Evolutionary conservation across 495 filamentous ascomycete species (phyloP).

Genomic region (Hapsidospora chrysogenum): DNA sequence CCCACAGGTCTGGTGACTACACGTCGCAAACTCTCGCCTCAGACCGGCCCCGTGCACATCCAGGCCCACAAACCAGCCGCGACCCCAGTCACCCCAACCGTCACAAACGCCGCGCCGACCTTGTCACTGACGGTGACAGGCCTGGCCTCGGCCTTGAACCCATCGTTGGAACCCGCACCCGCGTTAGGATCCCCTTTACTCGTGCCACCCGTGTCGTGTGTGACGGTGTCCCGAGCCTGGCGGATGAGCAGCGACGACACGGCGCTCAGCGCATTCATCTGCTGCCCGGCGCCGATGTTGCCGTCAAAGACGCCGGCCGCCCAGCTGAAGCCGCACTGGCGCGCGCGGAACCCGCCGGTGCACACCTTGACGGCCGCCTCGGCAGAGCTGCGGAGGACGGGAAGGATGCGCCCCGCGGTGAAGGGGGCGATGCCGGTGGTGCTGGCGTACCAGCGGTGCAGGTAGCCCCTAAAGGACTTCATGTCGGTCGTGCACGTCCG

Average conservation of each 20-base stretch:
- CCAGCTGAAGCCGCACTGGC: slow-evolving; percentile 59
- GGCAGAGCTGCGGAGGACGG: slow-evolving; percentile 46
- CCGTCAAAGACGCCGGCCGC: slow-evolving; percentile 40
- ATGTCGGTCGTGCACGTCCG: slow-evolving; percentile 57
- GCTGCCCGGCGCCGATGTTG: slow-evolving; percentile 42
- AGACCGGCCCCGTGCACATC: no score
- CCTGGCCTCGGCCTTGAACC: slow-evolving; percentile 4
- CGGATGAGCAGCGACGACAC: slow-evolving; percentile 36
- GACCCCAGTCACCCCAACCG: slow-evolving; percentile 24
- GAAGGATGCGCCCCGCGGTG: slow-evolving; percentile 42
- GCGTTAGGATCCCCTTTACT: slow-evolving; percentile 47
- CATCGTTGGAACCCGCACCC: slow-evolving; percentile 20
- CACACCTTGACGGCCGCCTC: slow-evolving; percentile 55
- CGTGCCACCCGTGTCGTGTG: slow-evolving; percentile 42
- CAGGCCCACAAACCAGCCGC: slow-evolving; percentile 24
- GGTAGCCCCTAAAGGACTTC: slow-evolving; percentile 73
- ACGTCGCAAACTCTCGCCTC: no score
- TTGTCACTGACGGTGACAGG: slow-evolving; percentile 41
- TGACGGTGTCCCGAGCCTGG: slow-evolving; percentile 29
- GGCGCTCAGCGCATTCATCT: slow-evolving; percentile 52
- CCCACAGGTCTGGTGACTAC: no score
- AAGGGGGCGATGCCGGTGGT: slow-evolving; percentile 57
- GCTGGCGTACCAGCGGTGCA: slow-evolving; percentile 64
- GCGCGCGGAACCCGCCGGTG: slow-evolving; percentile 35
- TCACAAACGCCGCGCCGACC: slow-evolving; percentile 50